A percentile compares a stretch with the other conserved stretches of the same genome.
Conservation (phyloP, 306 rosid species). For the Inga laurina region DNA sequence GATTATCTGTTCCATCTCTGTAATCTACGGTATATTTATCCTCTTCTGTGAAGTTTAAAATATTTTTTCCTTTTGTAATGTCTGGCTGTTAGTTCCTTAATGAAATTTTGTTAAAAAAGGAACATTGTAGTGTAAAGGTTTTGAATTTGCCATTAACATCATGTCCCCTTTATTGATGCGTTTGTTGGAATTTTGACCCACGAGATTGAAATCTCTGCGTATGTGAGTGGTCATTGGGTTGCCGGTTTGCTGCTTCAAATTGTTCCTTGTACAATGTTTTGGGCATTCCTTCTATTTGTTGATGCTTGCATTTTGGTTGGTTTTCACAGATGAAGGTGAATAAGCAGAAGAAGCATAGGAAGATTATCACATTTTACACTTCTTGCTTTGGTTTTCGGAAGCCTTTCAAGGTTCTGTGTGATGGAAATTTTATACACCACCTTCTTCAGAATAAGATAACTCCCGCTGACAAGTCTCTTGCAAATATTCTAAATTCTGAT, state of each 20-base stretch:
- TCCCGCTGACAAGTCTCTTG: conserved; percentile 70
- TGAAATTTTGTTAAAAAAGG: not conserved
- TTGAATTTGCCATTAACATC: not conserved
- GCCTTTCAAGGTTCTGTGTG: conserved; percentile 77
- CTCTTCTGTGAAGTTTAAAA: not conserved
- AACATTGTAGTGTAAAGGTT: not conserved
- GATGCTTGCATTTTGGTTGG: not conserved
- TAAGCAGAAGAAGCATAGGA: conserved; percentile 77
- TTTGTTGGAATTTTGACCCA: not conserved
- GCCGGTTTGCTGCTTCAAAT: not conserved
- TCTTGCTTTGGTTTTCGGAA: conserved; percentile 73
- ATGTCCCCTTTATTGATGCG: not conserved
- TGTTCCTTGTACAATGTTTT: not conserved
- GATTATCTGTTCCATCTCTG: not conserved
- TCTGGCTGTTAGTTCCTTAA: not conserved
- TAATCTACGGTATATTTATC: not conserved
- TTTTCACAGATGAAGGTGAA: conserved; percentile 64
- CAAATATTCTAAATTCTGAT: conserved; percentile 51
- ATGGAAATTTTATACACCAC: conserved; percentile 81
- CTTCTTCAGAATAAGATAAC: conserved; percentile 58
- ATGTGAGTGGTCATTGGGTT: not conserved
- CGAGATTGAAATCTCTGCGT: not conserved
- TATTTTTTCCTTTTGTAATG: not conserved
- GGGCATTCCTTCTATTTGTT: not conserved
- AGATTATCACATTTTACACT: conserved; percentile 62